Conservation (phyloP, 768 basidiomycete species). For the Suillus spraguei region DNA sequence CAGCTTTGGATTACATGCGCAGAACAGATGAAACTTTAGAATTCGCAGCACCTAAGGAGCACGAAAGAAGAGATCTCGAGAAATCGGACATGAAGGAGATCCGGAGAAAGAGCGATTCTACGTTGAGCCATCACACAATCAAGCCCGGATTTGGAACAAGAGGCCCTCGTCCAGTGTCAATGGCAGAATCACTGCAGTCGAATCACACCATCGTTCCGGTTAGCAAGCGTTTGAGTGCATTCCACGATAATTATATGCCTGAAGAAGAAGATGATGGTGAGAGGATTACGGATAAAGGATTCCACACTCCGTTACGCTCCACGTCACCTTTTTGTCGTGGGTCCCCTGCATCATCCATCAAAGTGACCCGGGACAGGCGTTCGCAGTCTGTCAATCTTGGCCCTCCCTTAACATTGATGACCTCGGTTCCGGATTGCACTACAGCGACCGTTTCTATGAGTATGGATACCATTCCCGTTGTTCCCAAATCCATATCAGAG, state of each 20-base stretch:
- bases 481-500: conserved; percentile 29
- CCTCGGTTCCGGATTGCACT: conserved; percentile 21
- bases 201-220: conserved; percentile 70
- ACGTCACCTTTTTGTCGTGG: conserved; percentile 22
- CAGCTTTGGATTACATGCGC: conserved; percentile 58
- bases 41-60: conserved; percentile 24
- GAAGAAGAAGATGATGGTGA: conserved; percentile 57
- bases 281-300: not conserved
- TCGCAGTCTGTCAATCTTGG: conserved; percentile 66
- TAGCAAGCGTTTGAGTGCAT: conserved; percentile 66
- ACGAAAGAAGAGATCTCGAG: conserved; percentile 33
- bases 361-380: conserved; percentile 52
- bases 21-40: conserved; percentile 39
- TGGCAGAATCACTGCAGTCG: conserved; percentile 77
- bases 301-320: conserved; percentile 20
- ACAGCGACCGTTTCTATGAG: conserved; percentile 33
- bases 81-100: conserved; percentile 59
- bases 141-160: conserved; percentile 53
- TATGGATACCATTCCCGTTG: conserved; percentile 32
- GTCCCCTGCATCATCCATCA: conserved; percentile 49
- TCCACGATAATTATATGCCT: conserved; percentile 65
- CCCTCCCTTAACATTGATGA: conserved; percentile 33
- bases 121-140: conserved; percentile 75
- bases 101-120: conserved; percentile 83
- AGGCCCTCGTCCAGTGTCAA: conserved; percentile 73